Evolutionary conservation across 495 filamentous ascomycete species (phyloP).

Genomic region (Penicillium alfredii): DNA sequence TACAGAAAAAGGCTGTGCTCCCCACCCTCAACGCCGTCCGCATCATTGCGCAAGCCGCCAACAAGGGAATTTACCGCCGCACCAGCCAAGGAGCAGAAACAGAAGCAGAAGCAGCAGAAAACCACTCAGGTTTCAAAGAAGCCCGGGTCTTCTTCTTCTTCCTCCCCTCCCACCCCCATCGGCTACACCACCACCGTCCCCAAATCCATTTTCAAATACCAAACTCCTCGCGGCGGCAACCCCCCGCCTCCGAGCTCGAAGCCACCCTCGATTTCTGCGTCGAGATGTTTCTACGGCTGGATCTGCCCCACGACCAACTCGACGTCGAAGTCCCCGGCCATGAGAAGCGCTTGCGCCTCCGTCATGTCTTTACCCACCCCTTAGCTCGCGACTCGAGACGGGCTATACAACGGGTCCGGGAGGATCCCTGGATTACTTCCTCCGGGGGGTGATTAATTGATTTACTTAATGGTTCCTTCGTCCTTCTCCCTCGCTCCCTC

Average conservation of each 20-base stretch:
- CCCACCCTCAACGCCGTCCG: constrained; percentile 40
- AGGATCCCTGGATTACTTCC: constrained; percentile 5
- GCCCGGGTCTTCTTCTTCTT: no score
- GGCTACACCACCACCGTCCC: constrained; percentile 1
- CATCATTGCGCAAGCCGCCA: constrained; percentile 34
- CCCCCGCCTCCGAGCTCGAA: constrained; percentile 12
- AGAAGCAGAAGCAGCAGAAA: not conserved
- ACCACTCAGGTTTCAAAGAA: not conserved
- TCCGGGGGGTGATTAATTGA: no score
- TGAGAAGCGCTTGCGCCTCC: constrained; percentile 16
- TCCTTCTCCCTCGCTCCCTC: no score
- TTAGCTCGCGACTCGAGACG: not conserved
- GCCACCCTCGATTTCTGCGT: constrained; percentile 35
- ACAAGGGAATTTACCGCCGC: constrained; percentile 19
- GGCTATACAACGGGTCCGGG: not conserved
- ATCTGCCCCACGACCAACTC: constrained; percentile 27
- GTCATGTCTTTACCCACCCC: not conserved
- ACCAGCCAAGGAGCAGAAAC: not conserved
- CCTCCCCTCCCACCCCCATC: constrained; percentile 5
- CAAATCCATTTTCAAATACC: not conserved
- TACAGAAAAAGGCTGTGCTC: constrained; percentile 21
- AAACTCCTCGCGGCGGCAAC: constrained; percentile 3
- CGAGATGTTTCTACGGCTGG: constrained; percentile 25
- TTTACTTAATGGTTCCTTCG: no score
- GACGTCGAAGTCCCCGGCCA: constrained; percentile 33